Evolutionary conservation across 441 rosid species (phyloP).

Genomic region (Jatropha podagrica): DNA sequence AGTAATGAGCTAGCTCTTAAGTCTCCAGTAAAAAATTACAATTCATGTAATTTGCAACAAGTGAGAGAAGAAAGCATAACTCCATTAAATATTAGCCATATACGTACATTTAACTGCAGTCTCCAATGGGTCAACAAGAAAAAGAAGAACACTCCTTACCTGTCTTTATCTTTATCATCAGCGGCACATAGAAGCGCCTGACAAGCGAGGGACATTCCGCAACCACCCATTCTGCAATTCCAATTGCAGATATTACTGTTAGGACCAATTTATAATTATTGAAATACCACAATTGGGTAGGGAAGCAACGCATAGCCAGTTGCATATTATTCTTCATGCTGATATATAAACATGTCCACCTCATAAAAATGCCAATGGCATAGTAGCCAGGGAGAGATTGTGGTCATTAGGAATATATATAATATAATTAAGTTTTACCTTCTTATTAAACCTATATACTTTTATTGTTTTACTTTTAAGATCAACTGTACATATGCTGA

Average conservation of each 20-base stretch:
- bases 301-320: not conserved
- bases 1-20: not conserved
- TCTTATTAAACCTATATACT: no score
- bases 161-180: slow-evolving; percentile 19
- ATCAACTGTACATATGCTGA: not conserved
- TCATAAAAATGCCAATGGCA: no score
- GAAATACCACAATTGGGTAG: not conserved
- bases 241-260: slow-evolving; percentile 1
- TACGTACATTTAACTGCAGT: not conserved
- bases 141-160: slow-evolving; percentile 23
- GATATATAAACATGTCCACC: not conserved
- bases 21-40: not conserved
- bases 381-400: no score
- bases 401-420: no score
- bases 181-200: slow-evolving; percentile 22
- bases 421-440: no score
- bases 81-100: not conserved
- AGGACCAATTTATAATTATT: not conserved
- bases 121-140: not conserved
- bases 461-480: not conserved
- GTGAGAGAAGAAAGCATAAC: no score
- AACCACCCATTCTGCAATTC: slow-evolving; percentile 38
- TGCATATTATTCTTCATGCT: not conserved
- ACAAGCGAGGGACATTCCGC: slow-evolving; percentile 27
- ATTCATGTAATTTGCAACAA: not conserved